These are phyloP conservation scores for Apophysomyces variabilis DNA, from an alignment of 371 early-diverging fungal species.

Conservation along the genomic window DNA sequence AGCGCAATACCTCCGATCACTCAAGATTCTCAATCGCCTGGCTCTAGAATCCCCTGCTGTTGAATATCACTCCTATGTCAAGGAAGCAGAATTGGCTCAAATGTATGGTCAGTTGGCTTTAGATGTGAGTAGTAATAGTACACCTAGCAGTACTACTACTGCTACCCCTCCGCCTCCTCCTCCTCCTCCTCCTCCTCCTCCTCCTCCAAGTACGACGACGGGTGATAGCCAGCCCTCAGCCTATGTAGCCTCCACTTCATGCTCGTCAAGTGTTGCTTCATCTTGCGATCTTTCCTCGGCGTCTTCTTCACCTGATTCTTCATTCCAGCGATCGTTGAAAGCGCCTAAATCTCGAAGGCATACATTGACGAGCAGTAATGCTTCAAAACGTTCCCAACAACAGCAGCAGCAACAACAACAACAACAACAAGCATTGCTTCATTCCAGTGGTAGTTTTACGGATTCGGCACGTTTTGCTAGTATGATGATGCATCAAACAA, in stretches of 20 bases:
- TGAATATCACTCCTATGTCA: constrained; percentile 32
- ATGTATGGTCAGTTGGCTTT: constrained; percentile 32
- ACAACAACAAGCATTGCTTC: constrained; percentile 11
- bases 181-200: too few relatives aligned
- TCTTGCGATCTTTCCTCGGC: constrained; percentile 26
- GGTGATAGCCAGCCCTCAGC: not conserved
- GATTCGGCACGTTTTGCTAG: constrained; percentile 24
- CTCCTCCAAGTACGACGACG: too few relatives aligned
- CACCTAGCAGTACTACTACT: too few relatives aligned
- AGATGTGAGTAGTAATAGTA: not conserved
- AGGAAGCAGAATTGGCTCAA: constrained; percentile 36
- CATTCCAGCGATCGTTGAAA: constrained; percentile 20
- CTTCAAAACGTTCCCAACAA: constrained; percentile 2
- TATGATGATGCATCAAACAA: constrained; percentile 19
- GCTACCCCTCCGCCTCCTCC: too few relatives aligned
- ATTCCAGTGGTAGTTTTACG: constrained; percentile 26
- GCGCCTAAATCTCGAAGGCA: constrained; percentile 11
- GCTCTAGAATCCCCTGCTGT: constrained; percentile 40
- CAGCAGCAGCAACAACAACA: too few relatives aligned
- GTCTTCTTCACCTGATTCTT: constrained; percentile 25
- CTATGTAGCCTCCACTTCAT: not conserved
- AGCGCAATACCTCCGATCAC: constrained; percentile 28
- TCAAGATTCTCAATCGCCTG: constrained; percentile 33
- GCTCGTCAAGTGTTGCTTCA: not conserved
- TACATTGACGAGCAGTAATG: not conserved